phyloP scores from a whole-genome alignment of 2,329 filamentous ascomycete genomes.

The Penicillium olsonii region DNA sequence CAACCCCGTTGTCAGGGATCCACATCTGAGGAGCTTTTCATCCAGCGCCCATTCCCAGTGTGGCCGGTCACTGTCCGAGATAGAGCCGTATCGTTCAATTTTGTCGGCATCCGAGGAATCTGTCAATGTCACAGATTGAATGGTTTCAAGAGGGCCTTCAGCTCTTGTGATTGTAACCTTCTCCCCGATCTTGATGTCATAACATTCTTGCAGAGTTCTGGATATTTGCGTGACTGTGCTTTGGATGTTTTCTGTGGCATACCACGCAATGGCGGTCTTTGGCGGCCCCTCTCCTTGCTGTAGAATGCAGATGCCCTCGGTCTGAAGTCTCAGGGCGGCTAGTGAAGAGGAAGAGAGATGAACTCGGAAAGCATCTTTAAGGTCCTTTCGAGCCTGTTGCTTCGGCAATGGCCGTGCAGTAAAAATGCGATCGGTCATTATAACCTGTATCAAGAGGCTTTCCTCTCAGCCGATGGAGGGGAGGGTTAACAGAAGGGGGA shows the following conservation, averaged over 20 bases:
- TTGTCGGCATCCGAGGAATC: constrained; percentile 55
- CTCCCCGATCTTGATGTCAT: constrained; percentile 71
- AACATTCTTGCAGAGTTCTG: constrained; percentile 70
- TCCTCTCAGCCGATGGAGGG: too few relatives aligned
- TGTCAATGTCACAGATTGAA: constrained; percentile 60
- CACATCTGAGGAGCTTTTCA: constrained; percentile 55
- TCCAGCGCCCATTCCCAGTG: constrained; percentile 54
- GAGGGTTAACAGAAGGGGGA: background rate
- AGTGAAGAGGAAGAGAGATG: constrained; percentile 60
- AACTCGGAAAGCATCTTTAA: constrained; percentile 62
- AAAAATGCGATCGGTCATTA: constrained; percentile 48
- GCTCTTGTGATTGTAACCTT: constrained; percentile 63
- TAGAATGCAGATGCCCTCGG: constrained; percentile 59
- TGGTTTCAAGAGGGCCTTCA: constrained; percentile 54
- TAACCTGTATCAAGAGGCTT: background rate
- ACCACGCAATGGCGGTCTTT: constrained; percentile 66
- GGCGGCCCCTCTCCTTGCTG: constrained; percentile 38
- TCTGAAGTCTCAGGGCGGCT: constrained; percentile 54
- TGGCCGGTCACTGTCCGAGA: constrained; percentile 38
- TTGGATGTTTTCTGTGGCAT: constrained; percentile 62
- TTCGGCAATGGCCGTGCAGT: constrained; percentile 58
- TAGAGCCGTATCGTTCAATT: constrained; percentile 35
- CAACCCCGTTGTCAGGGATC: constrained; percentile 70
- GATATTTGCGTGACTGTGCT: constrained; percentile 71
- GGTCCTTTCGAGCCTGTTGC: constrained; percentile 47